Conservation (phyloP, 2,329 filamentous ascomycete species). For the Shiraia sp. region DNA sequence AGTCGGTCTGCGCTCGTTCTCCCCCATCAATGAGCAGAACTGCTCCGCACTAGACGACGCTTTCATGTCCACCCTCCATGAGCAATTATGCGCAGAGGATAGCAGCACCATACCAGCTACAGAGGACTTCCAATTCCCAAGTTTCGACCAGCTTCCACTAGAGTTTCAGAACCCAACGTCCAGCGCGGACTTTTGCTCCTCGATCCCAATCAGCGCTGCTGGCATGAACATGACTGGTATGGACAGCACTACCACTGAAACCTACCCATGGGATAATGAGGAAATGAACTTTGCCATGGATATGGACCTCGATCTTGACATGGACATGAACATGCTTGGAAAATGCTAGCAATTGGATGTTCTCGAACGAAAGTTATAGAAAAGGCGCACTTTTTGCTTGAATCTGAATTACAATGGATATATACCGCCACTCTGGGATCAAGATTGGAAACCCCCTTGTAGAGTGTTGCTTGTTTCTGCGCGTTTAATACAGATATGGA, state of each 20-base stretch:
- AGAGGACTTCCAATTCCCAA: slow-evolving; percentile 27
- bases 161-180: slow-evolving; percentile 29
- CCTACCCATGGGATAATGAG: slow-evolving; percentile 35
- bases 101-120: slow-evolving; percentile 5
- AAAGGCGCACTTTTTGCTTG: not conserved
- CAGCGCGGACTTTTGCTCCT: slow-evolving; percentile 20
- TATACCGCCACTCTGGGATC: not conserved
- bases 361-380: too few species aligned
- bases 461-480: too few species aligned
- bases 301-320: slow-evolving; percentile 21
- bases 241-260: slow-evolving; percentile 5
- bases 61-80: slow-evolving; percentile 1
- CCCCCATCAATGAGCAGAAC: slow-evolving; percentile 12
- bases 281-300: slow-evolving; percentile 39
- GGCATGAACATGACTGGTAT: slow-evolving; percentile 10
- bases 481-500: not conserved
- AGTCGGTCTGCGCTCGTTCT: slow-evolving; percentile 7
- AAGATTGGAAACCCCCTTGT: too few species aligned
- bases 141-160: slow-evolving; percentile 32
- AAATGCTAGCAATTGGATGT: not conserved
- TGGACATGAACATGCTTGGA: slow-evolving; percentile 8
- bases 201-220: slow-evolving; percentile 17
- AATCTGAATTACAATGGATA: not conserved
- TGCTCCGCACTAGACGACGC: slow-evolving; percentile 9
- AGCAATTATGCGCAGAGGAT: slow-evolving; percentile 4